phyloP scores from a whole-genome alignment of 192 early-diverging fungal species.

The Lunasporangiospora selenospora region DNA sequence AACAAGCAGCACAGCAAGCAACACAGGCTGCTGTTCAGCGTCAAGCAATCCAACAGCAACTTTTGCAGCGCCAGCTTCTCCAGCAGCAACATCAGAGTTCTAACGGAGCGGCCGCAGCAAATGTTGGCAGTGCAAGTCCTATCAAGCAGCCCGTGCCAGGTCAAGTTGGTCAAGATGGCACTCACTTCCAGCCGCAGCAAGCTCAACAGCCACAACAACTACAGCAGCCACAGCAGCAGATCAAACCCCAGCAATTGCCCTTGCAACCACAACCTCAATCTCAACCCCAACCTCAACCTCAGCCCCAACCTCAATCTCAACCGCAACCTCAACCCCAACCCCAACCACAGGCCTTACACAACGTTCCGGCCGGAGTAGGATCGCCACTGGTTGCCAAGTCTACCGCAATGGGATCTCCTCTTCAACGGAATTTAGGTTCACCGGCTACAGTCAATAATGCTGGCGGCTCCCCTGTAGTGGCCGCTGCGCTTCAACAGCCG shows the following conservation, averaged over 20 bases:
- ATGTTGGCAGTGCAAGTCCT: no score
- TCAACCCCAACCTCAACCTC: background rate
- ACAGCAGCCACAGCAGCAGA: slow-evolving; percentile 33
- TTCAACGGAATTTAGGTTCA: slow-evolving; percentile 30
- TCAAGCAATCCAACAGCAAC: slow-evolving; percentile 7
- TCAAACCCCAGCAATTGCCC: background rate
- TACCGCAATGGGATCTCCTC: slow-evolving; percentile 12
- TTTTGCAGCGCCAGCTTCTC: no score
- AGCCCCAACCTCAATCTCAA: background rate
- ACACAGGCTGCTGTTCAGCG: slow-evolving; percentile 2
- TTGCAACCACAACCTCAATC: background rate
- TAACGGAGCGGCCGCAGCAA: no score
- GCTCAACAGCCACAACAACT: no score
- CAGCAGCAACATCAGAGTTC: no score
- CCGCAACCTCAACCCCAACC: slow-evolving; percentile 12
- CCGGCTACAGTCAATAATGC: slow-evolving; percentile 19
- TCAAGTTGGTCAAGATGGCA: no score
- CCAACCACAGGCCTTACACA: slow-evolving; percentile 4
- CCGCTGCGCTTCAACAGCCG: slow-evolving; percentile 9
- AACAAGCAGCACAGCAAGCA: slow-evolving; percentile 10
- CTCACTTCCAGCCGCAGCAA: no score
- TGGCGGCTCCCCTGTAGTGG: slow-evolving; percentile 18
- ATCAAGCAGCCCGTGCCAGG: no score
- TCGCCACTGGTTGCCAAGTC: slow-evolving; percentile 25
- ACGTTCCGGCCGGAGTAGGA: slow-evolving; percentile 2